Conservation (phyloP, 495 filamentous ascomycete genomes). For the Neurospora cerealis region DNA sequence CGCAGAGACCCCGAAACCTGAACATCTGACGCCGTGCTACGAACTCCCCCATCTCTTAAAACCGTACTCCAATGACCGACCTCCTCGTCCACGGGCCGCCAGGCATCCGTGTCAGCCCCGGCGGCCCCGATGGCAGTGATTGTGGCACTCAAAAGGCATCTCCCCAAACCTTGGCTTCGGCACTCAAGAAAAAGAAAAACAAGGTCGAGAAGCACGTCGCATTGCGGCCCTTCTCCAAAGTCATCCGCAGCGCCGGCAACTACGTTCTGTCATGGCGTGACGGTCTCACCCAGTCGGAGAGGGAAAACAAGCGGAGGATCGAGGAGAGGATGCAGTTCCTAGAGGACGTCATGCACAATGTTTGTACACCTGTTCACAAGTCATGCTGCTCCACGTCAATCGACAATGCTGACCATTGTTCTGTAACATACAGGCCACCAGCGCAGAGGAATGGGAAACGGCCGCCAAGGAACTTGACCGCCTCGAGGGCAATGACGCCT, state of each 20-base stretch:
- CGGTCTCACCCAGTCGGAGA: conserved; percentile 45
- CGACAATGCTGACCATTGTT: not conserved
- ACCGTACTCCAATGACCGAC: conserved; percentile 13
- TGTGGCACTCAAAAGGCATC: conserved; percentile 4
- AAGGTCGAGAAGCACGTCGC: conserved; percentile 1
- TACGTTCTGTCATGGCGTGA: conserved; percentile 42
- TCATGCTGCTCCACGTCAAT: not conserved
- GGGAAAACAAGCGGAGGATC: conserved; percentile 34
- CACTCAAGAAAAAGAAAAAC: conserved; percentile 5
- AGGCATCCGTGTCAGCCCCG: conserved; percentile 4
- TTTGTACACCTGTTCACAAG: conserved; percentile 21
- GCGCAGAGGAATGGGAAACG: conserved; percentile 52
- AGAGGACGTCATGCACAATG: conserved; percentile 51
- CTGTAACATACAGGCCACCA: conserved; percentile 41
- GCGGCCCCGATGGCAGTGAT: not conserved
- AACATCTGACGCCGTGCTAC: not conserved
- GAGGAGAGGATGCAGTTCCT: conserved; percentile 57
- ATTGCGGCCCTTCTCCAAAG: conserved; percentile 10
- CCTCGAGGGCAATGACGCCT: conserved; percentile 69
- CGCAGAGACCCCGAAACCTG: not conserved
- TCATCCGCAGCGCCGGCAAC: conserved; percentile 29
- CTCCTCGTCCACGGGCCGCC: conserved; percentile 13
- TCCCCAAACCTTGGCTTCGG: not conserved
- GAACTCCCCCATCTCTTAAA: not conserved
- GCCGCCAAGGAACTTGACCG: conserved; percentile 70